Base-by-base conservation (phyloP, 208 protist species). In the Leishmania mexicana region DNA sequence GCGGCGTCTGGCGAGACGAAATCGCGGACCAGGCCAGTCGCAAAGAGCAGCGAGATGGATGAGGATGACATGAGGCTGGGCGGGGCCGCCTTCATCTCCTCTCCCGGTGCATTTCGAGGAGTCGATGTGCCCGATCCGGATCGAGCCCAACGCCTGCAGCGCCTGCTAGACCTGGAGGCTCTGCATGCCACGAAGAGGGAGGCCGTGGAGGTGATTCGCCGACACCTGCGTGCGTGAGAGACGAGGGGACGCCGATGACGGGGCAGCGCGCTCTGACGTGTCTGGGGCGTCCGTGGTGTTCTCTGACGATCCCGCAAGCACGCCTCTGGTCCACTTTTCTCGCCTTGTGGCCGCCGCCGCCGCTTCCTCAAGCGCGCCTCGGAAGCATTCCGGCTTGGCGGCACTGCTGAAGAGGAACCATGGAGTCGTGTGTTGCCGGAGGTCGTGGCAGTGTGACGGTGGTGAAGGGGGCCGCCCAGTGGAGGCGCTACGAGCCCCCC, bases 81-180 rank as follows among this genome's bases (percentile, higher is more conserved):
- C 47, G 13, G 47, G 28, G 3, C 24, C 8, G 47, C 24, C 71
- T 40, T 15, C 47, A 19, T 54, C 10, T 35, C n/a, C 3, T 5
- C 71, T 15, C 42, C 1, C 28, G 45, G 70, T 24, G 45, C 19
- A 0, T n/a, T 40, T 57, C 11, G 38, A 42, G 49, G 53, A 17
- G 64, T 4, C 28, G 49, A 42, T 19, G 68, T 68, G 31, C 57
- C 60, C 15, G 84, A 54, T 42, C 86, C 89, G 38, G 81, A 83
- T 38, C 83, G 76, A 4, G 74, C 75, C 21, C 84, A 38, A 53
- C 86, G 89, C 0, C 81, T 84, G 57, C 77, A 90, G 64, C 87
- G 84, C 10, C 65, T 92, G 65, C 62, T 85, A 45, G 92, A 97
- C 53, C 76, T 97, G 19, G 91, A 96, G 78, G 86, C 89, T 0